These are phyloP conservation scores for Scedosporium dehoogii DNA, from an alignment of 2,329 filamentous ascomycete genomes.

Conservation along the genomic window DNA sequence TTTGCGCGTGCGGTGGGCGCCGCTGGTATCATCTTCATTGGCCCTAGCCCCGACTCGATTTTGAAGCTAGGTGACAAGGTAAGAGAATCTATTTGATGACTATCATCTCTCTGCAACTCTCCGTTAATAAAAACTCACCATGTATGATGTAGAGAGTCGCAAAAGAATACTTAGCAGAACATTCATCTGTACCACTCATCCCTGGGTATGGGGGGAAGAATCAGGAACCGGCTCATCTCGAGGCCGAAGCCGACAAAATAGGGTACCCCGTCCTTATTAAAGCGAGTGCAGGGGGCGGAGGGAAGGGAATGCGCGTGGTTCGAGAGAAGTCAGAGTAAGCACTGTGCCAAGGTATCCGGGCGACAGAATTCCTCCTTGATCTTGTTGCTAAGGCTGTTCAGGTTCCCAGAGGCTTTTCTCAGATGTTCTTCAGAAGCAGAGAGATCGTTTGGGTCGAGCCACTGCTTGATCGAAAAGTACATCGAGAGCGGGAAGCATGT, in stretches of 20 bases:
- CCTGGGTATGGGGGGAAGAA: slow-evolving; percentile 20
- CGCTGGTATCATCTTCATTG: slow-evolving; percentile 49
- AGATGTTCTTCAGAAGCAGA: slow-evolving; percentile 1
- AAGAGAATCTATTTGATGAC: neutral
- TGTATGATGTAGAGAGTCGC: neutral
- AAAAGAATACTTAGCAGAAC: slow-evolving; percentile 15
- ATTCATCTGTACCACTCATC: slow-evolving; percentile 21
- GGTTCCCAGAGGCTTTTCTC: slow-evolving; percentile 11
- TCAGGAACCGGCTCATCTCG: slow-evolving; percentile 10
- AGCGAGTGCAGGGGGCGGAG: slow-evolving; percentile 30
- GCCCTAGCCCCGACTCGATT: slow-evolving; percentile 40
- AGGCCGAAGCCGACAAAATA: slow-evolving; percentile 18
- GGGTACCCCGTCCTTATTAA: slow-evolving; percentile 31
- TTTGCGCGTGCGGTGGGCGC: slow-evolving; percentile 44
- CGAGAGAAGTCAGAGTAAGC: slow-evolving; percentile 2
- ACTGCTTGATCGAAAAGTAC: slow-evolving; percentile 29
- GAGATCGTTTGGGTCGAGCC: neutral
- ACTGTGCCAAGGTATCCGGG: neutral
- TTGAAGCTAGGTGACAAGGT: slow-evolving; percentile 23
- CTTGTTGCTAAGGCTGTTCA: slow-evolving; percentile 29
- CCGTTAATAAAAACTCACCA: slow-evolving; percentile 19
- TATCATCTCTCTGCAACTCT: slow-evolving; percentile 15
- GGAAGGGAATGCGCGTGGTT: slow-evolving; percentile 26
- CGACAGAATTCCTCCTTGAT: slow-evolving; percentile 8
- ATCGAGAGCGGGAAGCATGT: slow-evolving; percentile 32